Evolutionary conservation across 2,329 filamentous ascomycete species (phyloP), one percentile per base, ranked within the genome.

Genomic region (Hypoxylon sp.): DNA sequence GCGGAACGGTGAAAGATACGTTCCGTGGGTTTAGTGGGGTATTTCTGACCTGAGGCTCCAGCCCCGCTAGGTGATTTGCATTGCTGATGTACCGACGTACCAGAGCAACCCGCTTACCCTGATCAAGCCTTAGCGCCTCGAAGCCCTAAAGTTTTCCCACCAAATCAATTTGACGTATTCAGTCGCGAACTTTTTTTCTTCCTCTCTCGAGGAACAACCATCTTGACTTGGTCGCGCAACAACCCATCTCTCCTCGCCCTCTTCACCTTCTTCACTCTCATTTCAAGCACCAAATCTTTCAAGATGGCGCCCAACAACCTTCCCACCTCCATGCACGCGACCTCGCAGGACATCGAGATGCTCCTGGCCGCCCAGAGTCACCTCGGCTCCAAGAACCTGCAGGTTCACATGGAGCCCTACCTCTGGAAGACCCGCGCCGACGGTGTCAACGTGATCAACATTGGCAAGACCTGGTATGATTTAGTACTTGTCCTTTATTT

Each of bases 391-490:
- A 98, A 98, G 91, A 99, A 99, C 88, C 81, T 99, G 75, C 95
- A 98, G 87, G 91, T 96, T 78, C 93, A 98, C 86, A 98, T 97
- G 92, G 92, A 96, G 83, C 91, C 92, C 72, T 99, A 99, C 87
- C 89, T 99, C 77, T 99, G 94, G 94, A 99, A 99, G 90, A 97
- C 92, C 79, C 91, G 95, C 78, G 89, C 92, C 70, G 96, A 99
- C 75, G 95, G 95, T 83, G 89, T 99, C 84, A 99, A 99, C 81
- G 87, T 99, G 71, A 86, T 99, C 81, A 99, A 99, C 89, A 92
- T 99, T 81, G 93, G 94, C 85, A 99, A 99, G 92, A 99, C 95
- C 82, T 99, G 93, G 92, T 96, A 88, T 70, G 89, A 79, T 63
- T 57, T 56, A n/a, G n/a, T n/a, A n/a, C n/a, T n/a, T n/a, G n/a